phyloP scores from a whole-genome alignment of 164 flowering plant species.

The Liquidambar formosana region DNA sequence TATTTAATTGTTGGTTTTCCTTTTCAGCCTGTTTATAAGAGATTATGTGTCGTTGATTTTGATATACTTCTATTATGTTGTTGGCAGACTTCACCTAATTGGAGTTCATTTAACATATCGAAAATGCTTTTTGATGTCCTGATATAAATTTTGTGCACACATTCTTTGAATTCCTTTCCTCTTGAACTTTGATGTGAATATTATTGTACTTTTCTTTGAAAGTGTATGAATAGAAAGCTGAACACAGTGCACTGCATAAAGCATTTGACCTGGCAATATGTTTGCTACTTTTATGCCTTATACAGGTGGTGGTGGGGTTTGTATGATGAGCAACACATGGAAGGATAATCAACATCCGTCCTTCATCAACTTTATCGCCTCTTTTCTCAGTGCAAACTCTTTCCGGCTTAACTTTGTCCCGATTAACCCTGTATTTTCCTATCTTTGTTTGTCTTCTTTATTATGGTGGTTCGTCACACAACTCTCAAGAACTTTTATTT shows the following conservation, averaged over 20 bases:
- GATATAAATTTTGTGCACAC: too few species aligned
- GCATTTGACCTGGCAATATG: not conserved
- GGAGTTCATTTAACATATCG: too few species aligned
- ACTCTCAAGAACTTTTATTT: constrained; percentile 12
- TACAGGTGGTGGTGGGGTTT: constrained; percentile 63
- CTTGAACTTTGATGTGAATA: too few species aligned
- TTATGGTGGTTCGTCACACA: not conserved
- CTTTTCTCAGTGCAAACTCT: constrained; percentile 69
- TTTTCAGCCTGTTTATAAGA: too few species aligned
- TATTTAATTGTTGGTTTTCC: too few species aligned
- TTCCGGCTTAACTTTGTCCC: constrained; percentile 77
- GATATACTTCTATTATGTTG: too few species aligned
- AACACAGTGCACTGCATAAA: not conserved
- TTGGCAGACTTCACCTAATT: too few species aligned
- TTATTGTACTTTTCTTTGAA: not conserved
- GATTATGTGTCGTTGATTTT: too few species aligned
- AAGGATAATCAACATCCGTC: constrained; percentile 74
- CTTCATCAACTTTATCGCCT: constrained; percentile 72
- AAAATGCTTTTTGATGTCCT: too few species aligned
- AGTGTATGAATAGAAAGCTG: not conserved
- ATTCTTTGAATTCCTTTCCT: too few species aligned
- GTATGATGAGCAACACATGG: constrained; percentile 87
- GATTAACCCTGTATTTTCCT: constrained; percentile 65
- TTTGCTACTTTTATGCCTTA: not conserved
- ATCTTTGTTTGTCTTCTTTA: not conserved